Conservation (phyloP, 345 rosid genomes). For the Gossypium bickii region DNA sequence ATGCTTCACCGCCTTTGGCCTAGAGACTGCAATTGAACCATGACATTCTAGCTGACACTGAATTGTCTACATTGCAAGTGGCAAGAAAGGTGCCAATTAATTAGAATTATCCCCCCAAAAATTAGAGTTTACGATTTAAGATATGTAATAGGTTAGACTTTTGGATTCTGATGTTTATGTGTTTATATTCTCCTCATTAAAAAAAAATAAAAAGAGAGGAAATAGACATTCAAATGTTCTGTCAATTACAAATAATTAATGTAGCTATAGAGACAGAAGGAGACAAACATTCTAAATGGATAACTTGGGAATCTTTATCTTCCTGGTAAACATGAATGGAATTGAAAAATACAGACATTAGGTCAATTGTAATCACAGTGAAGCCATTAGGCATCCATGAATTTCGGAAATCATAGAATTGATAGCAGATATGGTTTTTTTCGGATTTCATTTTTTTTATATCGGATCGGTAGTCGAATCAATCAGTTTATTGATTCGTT, state of each 20-base stretch:
- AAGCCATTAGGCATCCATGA: background rate
- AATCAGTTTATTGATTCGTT: no score
- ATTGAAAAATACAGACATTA: background rate
- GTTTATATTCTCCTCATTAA: no score
- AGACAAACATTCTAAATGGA: background rate
- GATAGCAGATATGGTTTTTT: background rate
- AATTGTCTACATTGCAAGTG: background rate
- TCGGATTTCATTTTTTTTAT: no score
- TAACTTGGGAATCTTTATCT: background rate
- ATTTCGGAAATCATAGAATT: background rate
- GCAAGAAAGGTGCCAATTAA: background rate
- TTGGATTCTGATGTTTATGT: no score
- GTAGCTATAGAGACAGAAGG: background rate
- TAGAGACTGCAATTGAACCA: background rate
- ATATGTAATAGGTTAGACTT: no score
- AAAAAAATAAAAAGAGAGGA: no score
- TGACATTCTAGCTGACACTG: slow-evolving; percentile 1
- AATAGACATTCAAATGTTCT: background rate
- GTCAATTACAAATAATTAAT: background rate
- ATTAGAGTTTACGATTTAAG: no score
- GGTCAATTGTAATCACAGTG: background rate
- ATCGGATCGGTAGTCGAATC: no score
- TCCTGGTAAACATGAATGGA: background rate
- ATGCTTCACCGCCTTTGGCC: background rate
- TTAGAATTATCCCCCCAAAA: no score